phyloP scores from a whole-genome alignment of 257 asterid genomes.

The Solanum infundibuliforme region DNA sequence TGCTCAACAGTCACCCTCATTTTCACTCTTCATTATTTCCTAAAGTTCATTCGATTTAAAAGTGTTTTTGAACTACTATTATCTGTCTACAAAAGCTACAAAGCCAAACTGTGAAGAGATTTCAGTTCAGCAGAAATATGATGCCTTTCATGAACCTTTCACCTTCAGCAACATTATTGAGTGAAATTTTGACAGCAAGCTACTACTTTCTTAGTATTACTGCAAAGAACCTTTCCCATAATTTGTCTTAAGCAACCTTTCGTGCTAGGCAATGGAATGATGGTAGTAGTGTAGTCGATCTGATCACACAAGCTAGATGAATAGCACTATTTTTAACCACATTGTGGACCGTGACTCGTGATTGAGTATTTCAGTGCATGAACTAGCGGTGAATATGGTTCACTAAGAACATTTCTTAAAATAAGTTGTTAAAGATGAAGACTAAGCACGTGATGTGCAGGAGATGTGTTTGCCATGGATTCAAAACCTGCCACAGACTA shows the following conservation, averaged over 20 bases:
- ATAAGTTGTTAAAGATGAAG: neutral
- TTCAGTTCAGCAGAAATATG: neutral
- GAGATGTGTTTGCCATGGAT: neutral
- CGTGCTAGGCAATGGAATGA: neutral
- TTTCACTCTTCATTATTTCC: neutral
- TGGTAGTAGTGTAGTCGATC: neutral
- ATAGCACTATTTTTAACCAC: neutral
- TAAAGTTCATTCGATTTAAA: neutral
- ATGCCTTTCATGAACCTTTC: neutral
- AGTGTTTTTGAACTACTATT: neutral
- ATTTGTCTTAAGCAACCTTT: neutral
- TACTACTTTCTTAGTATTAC: neutral
- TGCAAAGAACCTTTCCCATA: neutral
- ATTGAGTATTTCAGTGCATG: neutral
- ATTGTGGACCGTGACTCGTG: neutral
- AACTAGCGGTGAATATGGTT: neutral
- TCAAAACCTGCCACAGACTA: neutral
- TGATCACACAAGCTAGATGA: neutral
- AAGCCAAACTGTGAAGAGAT: neutral
- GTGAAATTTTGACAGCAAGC: neutral
- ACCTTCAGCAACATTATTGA: neutral
- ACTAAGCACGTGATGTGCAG: neutral
- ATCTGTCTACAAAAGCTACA: neutral
- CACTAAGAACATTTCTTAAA: neutral
- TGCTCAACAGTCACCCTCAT: neutral